Conservation (phyloP, 495 filamentous ascomycete species). For the Astrothelium macrocarpum region DNA sequence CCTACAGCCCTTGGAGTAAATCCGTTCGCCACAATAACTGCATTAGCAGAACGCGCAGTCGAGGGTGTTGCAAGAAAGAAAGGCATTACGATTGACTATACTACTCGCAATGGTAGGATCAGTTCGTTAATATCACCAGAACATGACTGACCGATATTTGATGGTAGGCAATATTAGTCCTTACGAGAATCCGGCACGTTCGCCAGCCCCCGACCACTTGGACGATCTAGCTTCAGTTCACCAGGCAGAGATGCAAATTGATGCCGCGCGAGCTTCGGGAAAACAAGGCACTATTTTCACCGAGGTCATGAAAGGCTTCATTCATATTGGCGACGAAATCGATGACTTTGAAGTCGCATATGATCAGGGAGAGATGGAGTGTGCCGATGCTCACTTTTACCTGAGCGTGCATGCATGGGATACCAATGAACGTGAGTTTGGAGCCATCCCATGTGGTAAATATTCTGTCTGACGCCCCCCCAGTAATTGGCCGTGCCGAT, state of each 20-base stretch:
- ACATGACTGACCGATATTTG: neutral
- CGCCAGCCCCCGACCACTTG: constrained; percentile 11
- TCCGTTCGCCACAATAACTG: constrained; percentile 60
- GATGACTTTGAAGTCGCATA: constrained; percentile 47
- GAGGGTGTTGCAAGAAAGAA: constrained; percentile 37
- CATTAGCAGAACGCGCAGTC: constrained; percentile 54
- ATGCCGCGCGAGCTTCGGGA: constrained; percentile 20
- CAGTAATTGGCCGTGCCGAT: constrained; percentile 33
- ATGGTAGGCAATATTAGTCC: constrained; percentile 23
- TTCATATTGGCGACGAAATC: constrained; percentile 45
- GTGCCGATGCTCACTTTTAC: constrained; percentile 50
- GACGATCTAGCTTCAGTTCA: constrained; percentile 15
- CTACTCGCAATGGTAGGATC: constrained; percentile 39
- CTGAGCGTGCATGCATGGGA: constrained; percentile 48
- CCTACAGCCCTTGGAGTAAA: constrained; percentile 58
- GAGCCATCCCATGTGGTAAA: neutral
- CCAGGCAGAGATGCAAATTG: constrained; percentile 21
- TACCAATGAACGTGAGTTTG: constrained; percentile 9
- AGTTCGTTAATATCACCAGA: neutral
- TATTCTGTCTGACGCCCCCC: neutral
- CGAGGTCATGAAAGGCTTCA: constrained; percentile 54
- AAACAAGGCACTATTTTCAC: constrained; percentile 46
- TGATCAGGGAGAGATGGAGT: constrained; percentile 41
- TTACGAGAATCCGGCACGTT: constrained; percentile 20
- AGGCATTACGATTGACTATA: constrained; percentile 39